These are phyloP conservation scores for Curvularia sp. DNA, from an alignment of 2,329 filamentous ascomycete genomes.

Conservation along the genomic window DNA sequence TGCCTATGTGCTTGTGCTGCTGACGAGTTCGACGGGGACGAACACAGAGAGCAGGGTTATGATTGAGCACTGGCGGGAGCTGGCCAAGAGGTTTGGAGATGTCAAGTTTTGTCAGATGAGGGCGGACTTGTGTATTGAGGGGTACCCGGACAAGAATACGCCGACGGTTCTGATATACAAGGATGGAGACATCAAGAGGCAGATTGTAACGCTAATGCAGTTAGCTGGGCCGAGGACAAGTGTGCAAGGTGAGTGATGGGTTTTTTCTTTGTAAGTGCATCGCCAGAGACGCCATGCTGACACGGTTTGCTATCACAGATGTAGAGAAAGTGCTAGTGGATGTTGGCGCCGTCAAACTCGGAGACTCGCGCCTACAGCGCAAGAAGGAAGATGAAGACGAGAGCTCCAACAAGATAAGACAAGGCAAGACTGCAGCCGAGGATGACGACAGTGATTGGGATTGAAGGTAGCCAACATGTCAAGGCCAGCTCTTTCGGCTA, in stretches of 20 bases:
- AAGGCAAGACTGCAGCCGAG: conserved; percentile 47
- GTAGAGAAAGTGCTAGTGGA: conserved; percentile 83
- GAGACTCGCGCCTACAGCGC: conserved; percentile 77
- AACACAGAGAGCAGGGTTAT: conserved; percentile 87
- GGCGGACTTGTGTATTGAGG: conserved; percentile 91
- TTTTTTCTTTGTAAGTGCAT: background rate
- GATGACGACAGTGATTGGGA: conserved; percentile 69
- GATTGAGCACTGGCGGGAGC: conserved; percentile 83
- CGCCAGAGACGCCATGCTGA: too few relatives aligned
- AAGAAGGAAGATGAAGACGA: conserved; percentile 62
- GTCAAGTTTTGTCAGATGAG: conserved; percentile 98
- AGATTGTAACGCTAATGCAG: conserved; percentile 87
- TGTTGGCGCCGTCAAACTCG: conserved; percentile 77
- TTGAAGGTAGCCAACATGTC: too few relatives aligned
- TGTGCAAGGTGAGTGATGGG: conserved; percentile 11
- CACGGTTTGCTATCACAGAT: conserved; percentile 54
- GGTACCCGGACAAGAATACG: conserved; percentile 93
- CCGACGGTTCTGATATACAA: conserved; percentile 93
- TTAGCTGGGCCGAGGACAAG: conserved; percentile 66
- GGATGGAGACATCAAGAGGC: conserved; percentile 89
- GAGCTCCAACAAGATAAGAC: conserved; percentile 61
- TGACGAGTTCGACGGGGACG: conserved; percentile 77
- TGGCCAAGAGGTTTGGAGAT: conserved; percentile 86
- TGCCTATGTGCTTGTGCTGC: conserved; percentile 73
- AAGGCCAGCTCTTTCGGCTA: too few relatives aligned